phyloP scores from a whole-genome alignment of 345 rosid species.

The Salix dunnii region DNA sequence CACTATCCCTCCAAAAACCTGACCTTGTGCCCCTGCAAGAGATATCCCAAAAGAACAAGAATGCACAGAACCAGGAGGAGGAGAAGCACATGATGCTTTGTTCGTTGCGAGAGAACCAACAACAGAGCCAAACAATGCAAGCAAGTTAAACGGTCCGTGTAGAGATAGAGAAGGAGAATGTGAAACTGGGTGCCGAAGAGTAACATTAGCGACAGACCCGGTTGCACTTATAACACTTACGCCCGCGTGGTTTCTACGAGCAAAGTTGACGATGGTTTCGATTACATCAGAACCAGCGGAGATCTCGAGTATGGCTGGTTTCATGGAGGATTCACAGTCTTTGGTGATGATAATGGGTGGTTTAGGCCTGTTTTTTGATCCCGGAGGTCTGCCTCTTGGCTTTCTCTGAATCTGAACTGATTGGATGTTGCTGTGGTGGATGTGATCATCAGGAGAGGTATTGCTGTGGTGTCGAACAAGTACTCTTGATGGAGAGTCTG shows the following conservation, averaged over 20 bases:
- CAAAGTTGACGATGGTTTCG: conserved; percentile 32
- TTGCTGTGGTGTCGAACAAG: background rate
- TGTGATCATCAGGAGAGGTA: conserved; percentile 2
- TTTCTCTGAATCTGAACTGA: conserved; percentile 14
- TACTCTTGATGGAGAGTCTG: background rate
- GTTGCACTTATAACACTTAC: conserved; percentile 37
- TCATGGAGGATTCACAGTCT: conserved; percentile 36
- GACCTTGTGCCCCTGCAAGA: conserved; percentile 46
- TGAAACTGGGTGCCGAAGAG: conserved; percentile 43
- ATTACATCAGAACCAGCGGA: conserved; percentile 49
- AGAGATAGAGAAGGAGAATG: conserved; percentile 31
- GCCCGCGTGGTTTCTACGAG: conserved; percentile 27
- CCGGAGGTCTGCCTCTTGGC: conserved; percentile 54
- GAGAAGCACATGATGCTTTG: background rate
- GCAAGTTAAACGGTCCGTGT: conserved; percentile 44
- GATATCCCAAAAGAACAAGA: conserved; percentile 38
- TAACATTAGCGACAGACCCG: conserved; percentile 43
- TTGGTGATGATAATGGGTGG: conserved; percentile 39
- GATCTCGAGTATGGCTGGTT: conserved; percentile 47
- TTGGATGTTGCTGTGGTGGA: background rate
- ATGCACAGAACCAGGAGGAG: background rate
- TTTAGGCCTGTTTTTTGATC: conserved; percentile 60
- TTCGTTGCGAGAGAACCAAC: conserved; percentile 5
- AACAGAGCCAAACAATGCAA: conserved; percentile 44
- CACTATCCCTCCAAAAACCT: conserved; percentile 50